These are phyloP conservation scores for Sphagnum magellanicum DNA, from an alignment of 228 moss, liverwort and hornwort species.

Conservation along the genomic window DNA sequence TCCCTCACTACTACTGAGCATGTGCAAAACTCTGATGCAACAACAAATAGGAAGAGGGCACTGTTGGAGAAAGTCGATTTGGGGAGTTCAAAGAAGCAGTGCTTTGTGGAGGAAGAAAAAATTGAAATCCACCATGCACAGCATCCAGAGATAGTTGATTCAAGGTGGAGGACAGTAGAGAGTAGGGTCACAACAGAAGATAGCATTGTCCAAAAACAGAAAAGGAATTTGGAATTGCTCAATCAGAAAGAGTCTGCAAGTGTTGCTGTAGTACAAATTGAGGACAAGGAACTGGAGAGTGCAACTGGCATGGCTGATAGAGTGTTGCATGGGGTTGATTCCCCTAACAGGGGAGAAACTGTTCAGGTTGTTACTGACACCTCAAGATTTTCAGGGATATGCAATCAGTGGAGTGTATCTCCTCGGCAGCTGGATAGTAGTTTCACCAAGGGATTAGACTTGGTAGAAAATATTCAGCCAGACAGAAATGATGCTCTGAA, in stretches of 20 bases:
- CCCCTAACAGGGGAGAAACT: slow-evolving; percentile 5
- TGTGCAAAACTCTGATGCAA: slow-evolving; percentile 5
- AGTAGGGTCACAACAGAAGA: not conserved
- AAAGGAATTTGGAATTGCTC: slow-evolving; percentile 16
- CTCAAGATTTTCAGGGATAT: slow-evolving; percentile 16
- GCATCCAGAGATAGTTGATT: slow-evolving; percentile 11
- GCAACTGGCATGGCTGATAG: not conserved
- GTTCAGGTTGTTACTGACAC: slow-evolving; percentile 12
- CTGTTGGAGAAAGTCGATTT: slow-evolving; percentile 3
- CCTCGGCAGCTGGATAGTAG: slow-evolving; percentile 1
- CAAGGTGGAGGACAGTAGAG: not conserved
- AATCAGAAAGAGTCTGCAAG: not conserved
- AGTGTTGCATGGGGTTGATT: slow-evolving; percentile 2
- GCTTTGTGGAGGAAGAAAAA: slow-evolving; percentile 24
- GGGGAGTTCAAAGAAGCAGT: slow-evolving; percentile 27
- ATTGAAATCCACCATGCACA: slow-evolving; percentile 30
- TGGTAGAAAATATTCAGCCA: slow-evolving; percentile 4
- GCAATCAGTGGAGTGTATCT: slow-evolving; percentile 5
- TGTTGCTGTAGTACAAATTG: not conserved
- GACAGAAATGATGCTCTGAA: not conserved
- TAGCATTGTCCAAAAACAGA: slow-evolving; percentile 4
- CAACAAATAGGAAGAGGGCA: slow-evolving; percentile 22
- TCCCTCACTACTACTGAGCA: slow-evolving; percentile 7
- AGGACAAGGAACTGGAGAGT: not conserved
- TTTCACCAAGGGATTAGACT: slow-evolving; percentile 9